phyloP scores from a whole-genome alignment of 805 yeast genomes.

The Hyphopichia homilentoma region DNA sequence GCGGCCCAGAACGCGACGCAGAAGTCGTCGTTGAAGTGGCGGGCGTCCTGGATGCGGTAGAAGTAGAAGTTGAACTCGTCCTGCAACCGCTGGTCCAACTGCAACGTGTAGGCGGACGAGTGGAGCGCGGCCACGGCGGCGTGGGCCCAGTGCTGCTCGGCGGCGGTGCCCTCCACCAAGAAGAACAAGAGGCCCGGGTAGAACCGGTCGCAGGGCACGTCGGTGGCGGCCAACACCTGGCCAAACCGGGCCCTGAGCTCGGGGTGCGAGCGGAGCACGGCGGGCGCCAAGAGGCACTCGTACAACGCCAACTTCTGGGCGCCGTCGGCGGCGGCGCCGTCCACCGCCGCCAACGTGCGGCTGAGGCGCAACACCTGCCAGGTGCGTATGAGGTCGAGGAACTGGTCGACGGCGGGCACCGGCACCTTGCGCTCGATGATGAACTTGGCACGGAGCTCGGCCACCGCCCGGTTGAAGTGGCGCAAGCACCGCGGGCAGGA shows the following conservation, averaged over 20 bases:
- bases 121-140: constrained; percentile 6
- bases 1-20: constrained; percentile 49
- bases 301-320: constrained; percentile 20
- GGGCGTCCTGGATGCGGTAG: constrained; percentile 51
- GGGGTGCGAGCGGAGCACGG: constrained; percentile 38
- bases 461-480: constrained; percentile 51
- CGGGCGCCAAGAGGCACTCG: constrained; percentile 53
- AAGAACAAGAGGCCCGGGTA: constrained; percentile 53
- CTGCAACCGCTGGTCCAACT: constrained; percentile 27
- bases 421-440: constrained; percentile 44
- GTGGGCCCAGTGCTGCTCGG: constrained; percentile 48
- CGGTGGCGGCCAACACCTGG: background rate
- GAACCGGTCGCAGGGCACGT: constrained; percentile 3
- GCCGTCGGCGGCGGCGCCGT: background rate
- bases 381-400: constrained; percentile 25
- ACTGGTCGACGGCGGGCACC: constrained; percentile 25
- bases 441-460: constrained; percentile 49
- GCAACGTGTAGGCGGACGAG: constrained; percentile 2
- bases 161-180: constrained; percentile 48
- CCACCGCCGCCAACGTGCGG: background rate
- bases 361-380: constrained; percentile 30
- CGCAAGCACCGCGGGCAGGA: constrained; percentile 53
- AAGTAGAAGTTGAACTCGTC: constrained; percentile 57
- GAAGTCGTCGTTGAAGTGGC: constrained; percentile 37
- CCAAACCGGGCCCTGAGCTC: constrained; percentile 21